phyloP scores from a whole-genome alignment of 1,139 yeast genomes.

The Saccharomyces hybrid region DNA sequence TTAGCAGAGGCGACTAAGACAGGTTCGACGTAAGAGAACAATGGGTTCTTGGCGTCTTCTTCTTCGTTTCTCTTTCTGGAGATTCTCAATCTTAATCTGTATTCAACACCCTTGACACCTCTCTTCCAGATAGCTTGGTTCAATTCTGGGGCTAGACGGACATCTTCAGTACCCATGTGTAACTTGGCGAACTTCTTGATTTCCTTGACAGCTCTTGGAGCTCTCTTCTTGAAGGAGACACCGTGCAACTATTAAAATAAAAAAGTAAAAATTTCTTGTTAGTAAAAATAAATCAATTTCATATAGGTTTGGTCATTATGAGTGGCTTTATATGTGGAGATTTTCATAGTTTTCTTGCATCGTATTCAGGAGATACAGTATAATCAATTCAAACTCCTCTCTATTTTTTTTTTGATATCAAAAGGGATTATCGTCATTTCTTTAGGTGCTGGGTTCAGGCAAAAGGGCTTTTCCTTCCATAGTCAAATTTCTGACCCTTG shows the following conservation, averaged over 20 bases:
- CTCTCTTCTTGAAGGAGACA: slow-evolving; percentile 98
- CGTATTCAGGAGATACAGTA: neutral
- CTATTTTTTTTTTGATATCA: neutral
- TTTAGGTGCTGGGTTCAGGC: neutral
- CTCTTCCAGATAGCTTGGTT: slow-evolving; percentile 99
- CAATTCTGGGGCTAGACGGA: slow-evolving; percentile 97
- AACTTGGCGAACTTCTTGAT: slow-evolving; percentile 96
- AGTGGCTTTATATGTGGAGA: neutral
- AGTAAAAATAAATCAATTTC: neutral
- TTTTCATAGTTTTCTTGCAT: neutral
- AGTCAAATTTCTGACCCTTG: neutral
- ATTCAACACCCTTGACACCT: slow-evolving; percentile 98
- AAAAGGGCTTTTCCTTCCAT: neutral
- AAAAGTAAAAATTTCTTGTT: neutral
- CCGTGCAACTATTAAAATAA: slow-evolving; percentile 66
- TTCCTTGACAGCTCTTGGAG: slow-evolving; percentile 99
- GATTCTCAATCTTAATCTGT: slow-evolving; percentile 97
- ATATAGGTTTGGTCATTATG: neutral
- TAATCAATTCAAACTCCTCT: neutral
- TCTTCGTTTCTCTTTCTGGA: slow-evolving; percentile 99
- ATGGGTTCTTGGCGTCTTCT: slow-evolving; percentile 98
- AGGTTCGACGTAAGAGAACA: slow-evolving; percentile 97
- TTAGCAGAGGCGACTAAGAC: slow-evolving; percentile 90
- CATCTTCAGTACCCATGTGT: slow-evolving; percentile 99
- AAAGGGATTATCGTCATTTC: neutral